phyloP scores from a whole-genome alignment of 495 filamentous ascomycete genomes.

The Articulospora tetracladia region DNA sequence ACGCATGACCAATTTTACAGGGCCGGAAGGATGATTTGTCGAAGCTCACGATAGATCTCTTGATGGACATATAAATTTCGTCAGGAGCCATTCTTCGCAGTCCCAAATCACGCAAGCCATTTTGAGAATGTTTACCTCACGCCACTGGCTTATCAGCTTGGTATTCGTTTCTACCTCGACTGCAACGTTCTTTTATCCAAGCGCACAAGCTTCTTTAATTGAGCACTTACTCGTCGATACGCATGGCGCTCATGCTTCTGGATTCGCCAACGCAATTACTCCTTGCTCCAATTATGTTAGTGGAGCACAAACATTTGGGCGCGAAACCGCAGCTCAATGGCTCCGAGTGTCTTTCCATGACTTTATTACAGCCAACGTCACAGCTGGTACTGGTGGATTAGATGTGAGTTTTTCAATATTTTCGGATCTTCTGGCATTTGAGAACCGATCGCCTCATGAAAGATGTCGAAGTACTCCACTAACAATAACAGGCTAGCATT shows the following conservation, averaged over 20 bases:
- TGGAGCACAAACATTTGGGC: slow-evolving; percentile 9
- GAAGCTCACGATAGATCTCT: too few relatives aligned
- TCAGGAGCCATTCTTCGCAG: too few relatives aligned
- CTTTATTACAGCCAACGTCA: slow-evolving; percentile 16
- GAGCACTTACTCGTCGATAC: slow-evolving; percentile 34
- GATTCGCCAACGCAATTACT: slow-evolving; percentile 31
- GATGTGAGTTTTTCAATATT: slow-evolving; percentile 36
- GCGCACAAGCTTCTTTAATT: slow-evolving; percentile 21
- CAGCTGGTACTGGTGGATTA: slow-evolving; percentile 21
- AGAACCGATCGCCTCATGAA: too few relatives aligned
- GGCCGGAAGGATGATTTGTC: too few relatives aligned
- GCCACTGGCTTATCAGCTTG: too few relatives aligned
- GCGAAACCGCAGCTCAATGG: slow-evolving; percentile 21
- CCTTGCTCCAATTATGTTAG: slow-evolving; percentile 26
- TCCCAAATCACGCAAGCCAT: too few relatives aligned
- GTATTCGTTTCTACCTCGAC: background rate
- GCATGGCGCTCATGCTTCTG: slow-evolving; percentile 29
- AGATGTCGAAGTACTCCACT: too few relatives aligned
- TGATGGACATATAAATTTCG: too few relatives aligned
- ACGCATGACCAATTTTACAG: too few relatives aligned
- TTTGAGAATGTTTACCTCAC: too few relatives aligned
- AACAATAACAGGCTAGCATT: slow-evolving; percentile 7
- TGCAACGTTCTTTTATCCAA: slow-evolving; percentile 29
- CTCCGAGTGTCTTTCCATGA: slow-evolving; percentile 19
- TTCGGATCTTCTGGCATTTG: too few relatives aligned